Evolutionary conservation across 2,329 filamentous ascomycete genomes (phyloP).

Genomic region (Fusarium fracticaudum): DNA sequence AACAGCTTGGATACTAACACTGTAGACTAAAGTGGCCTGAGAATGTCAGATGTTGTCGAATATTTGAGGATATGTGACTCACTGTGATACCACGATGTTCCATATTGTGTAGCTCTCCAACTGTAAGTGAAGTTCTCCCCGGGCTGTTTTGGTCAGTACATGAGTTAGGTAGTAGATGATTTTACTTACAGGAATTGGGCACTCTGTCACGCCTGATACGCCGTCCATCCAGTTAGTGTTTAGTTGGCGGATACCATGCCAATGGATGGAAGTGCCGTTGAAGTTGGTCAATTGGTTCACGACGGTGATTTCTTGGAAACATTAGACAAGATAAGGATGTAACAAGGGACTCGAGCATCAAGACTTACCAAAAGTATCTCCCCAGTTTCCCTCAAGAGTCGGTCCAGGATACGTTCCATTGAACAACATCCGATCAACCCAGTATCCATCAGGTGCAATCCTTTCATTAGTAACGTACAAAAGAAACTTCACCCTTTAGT

Average conservation of each 20-base stretch:
- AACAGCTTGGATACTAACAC: not conserved
- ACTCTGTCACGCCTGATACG: not conserved
- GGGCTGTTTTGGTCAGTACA: not conserved
- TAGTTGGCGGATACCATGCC: not conserved
- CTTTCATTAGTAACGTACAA: not conserved
- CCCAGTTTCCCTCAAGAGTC: not conserved
- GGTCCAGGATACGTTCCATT: not conserved
- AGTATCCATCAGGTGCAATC: not conserved
- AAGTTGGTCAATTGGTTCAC: not conserved
- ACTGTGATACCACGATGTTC: slow-evolving; percentile 6
- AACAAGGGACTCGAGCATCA: not conserved
- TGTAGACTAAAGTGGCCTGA: not conserved
- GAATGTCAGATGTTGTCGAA: rapidly evolving
- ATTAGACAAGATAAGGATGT: not conserved
- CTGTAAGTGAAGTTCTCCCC: not conserved
- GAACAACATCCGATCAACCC: not conserved
- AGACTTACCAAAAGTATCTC: not conserved
- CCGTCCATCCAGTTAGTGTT: slow-evolving; percentile 3
- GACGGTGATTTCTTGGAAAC: not conserved
- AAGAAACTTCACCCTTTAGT: not conserved
- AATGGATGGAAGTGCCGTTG: not conserved
- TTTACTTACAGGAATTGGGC: not conserved
- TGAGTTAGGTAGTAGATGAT: rapidly evolving
- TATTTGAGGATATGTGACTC: not conserved
- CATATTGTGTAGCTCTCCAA: not conserved